A percentile compares a stretch with the other conserved stretches of the same genome.
Conservation (phyloP, 495 filamentous ascomycete species). For the Bacidia rubella region DNA sequence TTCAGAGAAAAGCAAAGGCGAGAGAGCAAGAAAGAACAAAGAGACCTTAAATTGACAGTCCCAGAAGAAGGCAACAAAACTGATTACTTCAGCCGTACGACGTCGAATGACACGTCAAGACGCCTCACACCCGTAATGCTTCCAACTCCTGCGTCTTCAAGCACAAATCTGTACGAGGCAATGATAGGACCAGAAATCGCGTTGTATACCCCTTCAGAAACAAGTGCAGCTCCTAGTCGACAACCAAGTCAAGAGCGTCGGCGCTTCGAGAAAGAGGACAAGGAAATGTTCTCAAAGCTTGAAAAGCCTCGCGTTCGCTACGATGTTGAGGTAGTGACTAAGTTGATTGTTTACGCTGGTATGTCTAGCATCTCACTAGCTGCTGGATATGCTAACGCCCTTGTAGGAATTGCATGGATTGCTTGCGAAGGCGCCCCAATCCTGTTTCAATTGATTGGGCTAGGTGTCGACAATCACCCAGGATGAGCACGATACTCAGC, state of each 20-base stretch:
- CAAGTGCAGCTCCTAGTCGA: conserved; percentile 15
- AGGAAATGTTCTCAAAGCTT: conserved; percentile 72
- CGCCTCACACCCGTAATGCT: conserved; percentile 10
- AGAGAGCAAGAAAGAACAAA: conserved; percentile 45
- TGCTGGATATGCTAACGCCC: conserved; percentile 11
- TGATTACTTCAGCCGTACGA: conserved; percentile 11
- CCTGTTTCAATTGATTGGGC: conserved; percentile 50
- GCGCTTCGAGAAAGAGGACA: conserved; percentile 47
- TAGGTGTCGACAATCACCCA: conserved; percentile 29
- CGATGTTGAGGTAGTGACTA: conserved; percentile 94
- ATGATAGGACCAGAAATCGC: conserved; percentile 46
- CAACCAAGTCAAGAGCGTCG: conserved; percentile 30
- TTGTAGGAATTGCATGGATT: conserved; percentile 58
- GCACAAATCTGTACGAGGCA: conserved; percentile 48
- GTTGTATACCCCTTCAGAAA: conserved; percentile 25
- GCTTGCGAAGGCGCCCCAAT: conserved; percentile 55
- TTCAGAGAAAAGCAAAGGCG: conserved; percentile 70
- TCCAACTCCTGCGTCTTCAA: conserved; percentile 26
- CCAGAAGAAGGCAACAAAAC: conserved; percentile 5
- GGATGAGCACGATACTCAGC: too few relatives aligned
- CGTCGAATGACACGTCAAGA: conserved; percentile 7
- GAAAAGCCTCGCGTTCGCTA: conserved; percentile 84
- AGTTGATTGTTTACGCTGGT: conserved; percentile 92
- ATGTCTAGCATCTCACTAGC: conserved; percentile 23
- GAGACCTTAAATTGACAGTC: too few relatives aligned